Evolutionary conservation across 2,329 filamentous ascomycete genomes (phyloP), one percentile per base, ranked within the genome.

Genomic region (Cladosporium austrohemisphaericum): DNA sequence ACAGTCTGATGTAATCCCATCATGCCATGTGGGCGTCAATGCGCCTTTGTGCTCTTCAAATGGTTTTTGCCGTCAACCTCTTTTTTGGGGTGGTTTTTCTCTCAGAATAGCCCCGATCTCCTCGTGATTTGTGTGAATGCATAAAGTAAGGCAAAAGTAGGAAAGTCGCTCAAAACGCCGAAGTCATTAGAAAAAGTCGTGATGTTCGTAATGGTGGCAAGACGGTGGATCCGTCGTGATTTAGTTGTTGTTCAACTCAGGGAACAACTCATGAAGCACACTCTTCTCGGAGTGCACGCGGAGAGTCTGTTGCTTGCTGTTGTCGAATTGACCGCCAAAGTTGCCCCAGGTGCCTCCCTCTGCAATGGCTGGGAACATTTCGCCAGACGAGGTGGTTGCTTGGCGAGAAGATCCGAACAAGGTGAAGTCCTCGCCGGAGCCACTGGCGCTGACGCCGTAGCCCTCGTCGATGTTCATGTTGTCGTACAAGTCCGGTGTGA

Each of bases 401-500:
- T 48, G 45, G 50, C 48, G 16, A 32, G 45, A 55, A n/a, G 41
- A 59, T 36, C 69, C 68, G 52, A 70, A 88, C 13, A 89, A 75
- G 14, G 79, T 76, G 58, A 88, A 89, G 65, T 88, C 85, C 23
- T 49, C 48, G 19, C 51, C 51, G 14, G 57, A 55, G n/a, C 50
- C 56, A 18, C 31, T 45, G 26, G 20, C 25, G 20, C 44, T 43
- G 19, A 25, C 41, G 16, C 25, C 45, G 14, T 37, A 38, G 26
- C 51, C 47, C 59, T 88, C 84, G 52, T 89, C 85, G 20, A 72
- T 56, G 25, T 66, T 68, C 68, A 81, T 74, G 19, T 80, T 77
- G 14, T 72, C 71, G 52, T 81, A 66, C 14, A 50, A 29, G 32
- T 50, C 48, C 5, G 0, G 83, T 83, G 33, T 53, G 41, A 36